Base-by-base conservation (phyloP, 2,329 filamentous ascomycete genomes). In the Paramyrothecium sp. region DNA sequence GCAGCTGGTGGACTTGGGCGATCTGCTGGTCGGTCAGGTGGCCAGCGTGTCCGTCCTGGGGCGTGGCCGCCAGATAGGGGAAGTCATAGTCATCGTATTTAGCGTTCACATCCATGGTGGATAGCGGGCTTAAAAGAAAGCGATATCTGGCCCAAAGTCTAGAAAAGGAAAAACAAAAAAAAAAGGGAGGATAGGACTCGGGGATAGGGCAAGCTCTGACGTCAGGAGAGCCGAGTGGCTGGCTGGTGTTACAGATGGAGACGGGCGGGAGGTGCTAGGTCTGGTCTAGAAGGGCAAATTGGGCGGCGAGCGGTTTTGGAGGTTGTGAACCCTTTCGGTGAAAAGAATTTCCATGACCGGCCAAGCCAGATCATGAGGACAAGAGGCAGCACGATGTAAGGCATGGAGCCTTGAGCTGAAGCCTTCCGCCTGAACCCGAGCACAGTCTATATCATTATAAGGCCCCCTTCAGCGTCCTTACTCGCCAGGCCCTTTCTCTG, bases 41-140 rank as follows among this genome's bases (percentile, higher is more conserved):
- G 72, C 95, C 95, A 61, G 94, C 89, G 75, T 97, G 93, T 63
- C 95, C 95, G 67, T 81, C 80, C 71, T 89, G 85, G 50, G 83
- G 73, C 65, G 86, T 85, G 56, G 90, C 85, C 50, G 91, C 86
- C 61, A 85, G 89, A 63, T 88, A 91, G 62, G 95, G 95, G 81
- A 86, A 98, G 76, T 97, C 93, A 77, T 95, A 98, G 81, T 96
- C 75, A 79, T 98, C 95, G 82, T 98, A 96, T 80, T 97, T 97
- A 73, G 91, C 83, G 76, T 96, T 7, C 13, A 44, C 13, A 44
- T 44, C 38, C 38, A 44, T 44, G 38, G 38, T 44, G 38, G 13
- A 12, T 30, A 30, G 26, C 26, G 26, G 26, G 26, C 26, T 30
- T 58, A 58, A 57, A 38, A 57, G 13, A 44, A 44, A 44, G 38